Evolutionary conservation across 495 filamentous ascomycete species (phyloP).

Genomic region (Choiromyces venosus): DNA sequence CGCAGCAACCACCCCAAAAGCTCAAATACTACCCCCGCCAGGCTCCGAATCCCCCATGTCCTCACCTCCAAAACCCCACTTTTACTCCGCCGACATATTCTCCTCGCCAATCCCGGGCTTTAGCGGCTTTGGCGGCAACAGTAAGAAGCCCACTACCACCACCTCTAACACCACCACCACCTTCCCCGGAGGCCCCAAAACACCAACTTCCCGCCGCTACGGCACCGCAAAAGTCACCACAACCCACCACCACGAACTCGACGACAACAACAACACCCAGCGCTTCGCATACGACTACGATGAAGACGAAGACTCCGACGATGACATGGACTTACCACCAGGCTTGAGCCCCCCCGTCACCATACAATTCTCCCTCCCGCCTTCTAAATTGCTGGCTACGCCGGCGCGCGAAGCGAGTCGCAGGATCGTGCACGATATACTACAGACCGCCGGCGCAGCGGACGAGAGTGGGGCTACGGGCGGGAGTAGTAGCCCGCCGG

Average conservation of each 20-base stretch:
- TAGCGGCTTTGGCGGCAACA: constrained; percentile 51
- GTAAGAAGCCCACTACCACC: constrained; percentile 4
- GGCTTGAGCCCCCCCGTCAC: constrained; percentile 91
- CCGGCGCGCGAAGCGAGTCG: constrained; percentile 89
- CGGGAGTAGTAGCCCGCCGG: constrained; percentile 21
- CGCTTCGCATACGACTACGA: constrained; percentile 42
- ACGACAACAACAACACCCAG: not conserved
- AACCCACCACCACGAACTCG: constrained; percentile 5
- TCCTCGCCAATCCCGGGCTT: constrained; percentile 68
- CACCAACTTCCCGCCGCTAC: not conserved
- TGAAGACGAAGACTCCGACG: constrained; percentile 53
- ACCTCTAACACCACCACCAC: not conserved
- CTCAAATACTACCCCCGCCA: constrained; percentile 42
- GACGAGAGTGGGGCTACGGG: constrained; percentile 32
- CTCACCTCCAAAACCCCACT: constrained; percentile 66
- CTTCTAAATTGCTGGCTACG: constrained; percentile 79
- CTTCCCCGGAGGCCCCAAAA: constrained; percentile 1
- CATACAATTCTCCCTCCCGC: constrained; percentile 90
- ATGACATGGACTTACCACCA: constrained; percentile 51
- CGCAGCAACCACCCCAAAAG: constrained; percentile 32
- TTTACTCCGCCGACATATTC: constrained; percentile 74
- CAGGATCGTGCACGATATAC: constrained; percentile 83
- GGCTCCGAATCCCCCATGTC: constrained; percentile 63
- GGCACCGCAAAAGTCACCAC: not conserved
- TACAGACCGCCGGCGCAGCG: constrained; percentile 70